Conservation (phyloP, 306 rosid genomes). For the Castanea sativa region DNA sequence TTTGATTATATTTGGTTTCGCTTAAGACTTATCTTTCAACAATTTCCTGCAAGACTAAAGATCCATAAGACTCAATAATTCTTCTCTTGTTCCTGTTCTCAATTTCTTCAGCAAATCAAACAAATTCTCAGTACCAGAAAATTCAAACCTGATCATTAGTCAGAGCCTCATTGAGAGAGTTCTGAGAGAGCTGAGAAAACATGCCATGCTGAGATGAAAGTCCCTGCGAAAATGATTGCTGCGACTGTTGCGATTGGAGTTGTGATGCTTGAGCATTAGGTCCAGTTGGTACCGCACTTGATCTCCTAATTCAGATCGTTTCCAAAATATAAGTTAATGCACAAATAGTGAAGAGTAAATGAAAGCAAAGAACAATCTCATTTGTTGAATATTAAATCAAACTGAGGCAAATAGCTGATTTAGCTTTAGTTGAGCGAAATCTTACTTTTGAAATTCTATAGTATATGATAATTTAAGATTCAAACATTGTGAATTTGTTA, state of each 20-base stretch:
- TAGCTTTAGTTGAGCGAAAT: not conserved
- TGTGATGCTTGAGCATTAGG: constrained; percentile 55
- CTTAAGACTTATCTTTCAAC: no score
- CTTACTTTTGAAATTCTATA: not conserved
- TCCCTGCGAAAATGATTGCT: constrained; percentile 88
- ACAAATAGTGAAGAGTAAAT: not conserved
- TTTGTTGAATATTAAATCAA: not conserved
- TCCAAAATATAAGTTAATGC: constrained; percentile 6
- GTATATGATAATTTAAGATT: not conserved
- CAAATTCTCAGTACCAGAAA: not conserved
- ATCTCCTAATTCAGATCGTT: constrained; percentile 40
- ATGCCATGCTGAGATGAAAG: constrained; percentile 75
- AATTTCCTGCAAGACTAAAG: no score
- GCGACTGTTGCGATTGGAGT: constrained; percentile 80
- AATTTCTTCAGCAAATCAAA: not conserved
- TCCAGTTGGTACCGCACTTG: constrained; percentile 50
- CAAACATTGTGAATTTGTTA: not conserved
- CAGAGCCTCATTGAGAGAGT: constrained; percentile 65
- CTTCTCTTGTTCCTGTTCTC: no score
- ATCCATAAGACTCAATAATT: no score
- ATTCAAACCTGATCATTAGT: constrained; percentile 69
- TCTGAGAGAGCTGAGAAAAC: constrained; percentile 82
- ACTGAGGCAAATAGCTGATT: not conserved
- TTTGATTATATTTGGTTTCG: no score
- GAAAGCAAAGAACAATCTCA: not conserved